Base-by-base conservation (phyloP, 805 yeast genomes). In the Hemisphaericaspora nanyangensis region DNA sequence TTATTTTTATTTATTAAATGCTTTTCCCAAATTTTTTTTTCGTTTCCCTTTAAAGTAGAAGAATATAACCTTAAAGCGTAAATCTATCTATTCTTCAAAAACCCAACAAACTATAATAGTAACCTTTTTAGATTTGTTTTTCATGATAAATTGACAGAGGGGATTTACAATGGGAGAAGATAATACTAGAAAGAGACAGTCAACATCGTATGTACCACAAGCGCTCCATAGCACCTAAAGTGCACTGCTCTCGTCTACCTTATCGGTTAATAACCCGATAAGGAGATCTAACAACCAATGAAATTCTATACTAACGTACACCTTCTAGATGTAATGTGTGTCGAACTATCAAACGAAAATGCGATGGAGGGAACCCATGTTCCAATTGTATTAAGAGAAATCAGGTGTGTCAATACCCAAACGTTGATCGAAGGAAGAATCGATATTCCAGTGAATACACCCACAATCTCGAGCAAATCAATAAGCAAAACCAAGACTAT, bases 291-390 rank as follows among this genome's bases (percentile, higher is more conserved):
- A n/a, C n/a, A n/a, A n/a, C n/a, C n/a, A n/a, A n/a, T n/a, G n/a
- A n/a, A n/a, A n/a, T n/a, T n/a, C n/a, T n/a, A n/a, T 20, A 22
- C 26, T 22, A 22, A 22, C 26, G 5, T 8, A 3, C 8, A 22
- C 5, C 5, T 8, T 22, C 8, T 22, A 22, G 26, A 3, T 37
- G 39, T 19, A 37, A 30, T 19, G 12, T 37, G 18, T 37, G 39
- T 27, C 39, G 39, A 8, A 37, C 39, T 2, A 37, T 37, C 8
- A 37, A 37, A 32, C 25, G 39, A 19, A 31, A 32, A 18, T 40
- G 44, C 27, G 44, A 40, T 29, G 44, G 44, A 12, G 40, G 37
- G 11, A 20, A 17, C 11, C 44, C 44, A 1, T 40, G 44, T 36
- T 18, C 30, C 2, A 38, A 38, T 12, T 40, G 44, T 37, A 26